Conservation (phyloP, 2,329 filamentous ascomycete genomes). For the Fusarium marasasianum region DNA sequence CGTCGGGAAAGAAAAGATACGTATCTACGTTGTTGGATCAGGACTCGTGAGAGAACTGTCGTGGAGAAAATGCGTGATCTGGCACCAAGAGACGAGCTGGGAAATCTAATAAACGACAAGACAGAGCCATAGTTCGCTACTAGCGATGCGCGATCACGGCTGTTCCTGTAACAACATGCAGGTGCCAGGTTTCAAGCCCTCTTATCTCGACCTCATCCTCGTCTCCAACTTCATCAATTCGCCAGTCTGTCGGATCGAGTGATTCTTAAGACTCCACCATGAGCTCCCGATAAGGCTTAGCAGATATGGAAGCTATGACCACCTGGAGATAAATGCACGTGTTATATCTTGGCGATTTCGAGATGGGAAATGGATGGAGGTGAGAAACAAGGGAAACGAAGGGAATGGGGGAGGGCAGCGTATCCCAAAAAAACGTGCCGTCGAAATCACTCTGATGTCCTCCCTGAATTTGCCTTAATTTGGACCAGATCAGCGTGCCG, state of each 20-base stretch:
- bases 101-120: background rate
- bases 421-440: background rate
- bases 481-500: constrained; percentile 30
- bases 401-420: constrained; percentile 9
- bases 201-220: constrained; percentile 8
- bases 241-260: constrained; percentile 11
- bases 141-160: constrained; percentile 29
- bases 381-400: background rate
- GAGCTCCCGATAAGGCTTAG: constrained; percentile 41
- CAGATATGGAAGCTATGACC: constrained; percentile 43
- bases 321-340: constrained; percentile 33
- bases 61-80: constrained; percentile 10
- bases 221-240: constrained; percentile 8
- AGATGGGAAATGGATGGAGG: background rate
- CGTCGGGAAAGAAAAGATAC: constrained; percentile 23
- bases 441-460: constrained; percentile 14
- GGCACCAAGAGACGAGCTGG: background rate
- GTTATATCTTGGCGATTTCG: constrained; percentile 34
- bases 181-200: constrained; percentile 28
- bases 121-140: constrained; percentile 13
- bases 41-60: background rate
- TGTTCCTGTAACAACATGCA: constrained; percentile 33
- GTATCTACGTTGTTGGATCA: constrained; percentile 10
- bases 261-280: constrained; percentile 20
- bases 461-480: constrained; percentile 16